Base-by-base conservation (phyloP, 2,329 filamentous ascomycete genomes). In the Rhynchosporium secalis region DNA sequence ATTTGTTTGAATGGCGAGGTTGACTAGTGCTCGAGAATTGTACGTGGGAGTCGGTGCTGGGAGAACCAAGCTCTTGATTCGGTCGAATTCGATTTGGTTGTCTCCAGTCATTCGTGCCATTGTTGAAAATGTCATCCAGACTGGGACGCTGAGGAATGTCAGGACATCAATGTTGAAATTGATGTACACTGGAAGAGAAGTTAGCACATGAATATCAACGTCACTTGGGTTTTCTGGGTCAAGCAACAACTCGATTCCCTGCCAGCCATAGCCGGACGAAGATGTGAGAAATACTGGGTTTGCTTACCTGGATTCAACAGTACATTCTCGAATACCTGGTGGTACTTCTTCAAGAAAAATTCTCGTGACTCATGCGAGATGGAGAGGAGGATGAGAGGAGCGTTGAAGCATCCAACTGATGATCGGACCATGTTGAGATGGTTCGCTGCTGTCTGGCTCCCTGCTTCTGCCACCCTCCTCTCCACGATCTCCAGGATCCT, bases 301-400 rank as follows among this genome's bases (percentile, higher is more conserved):
- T 28, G n/a, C 33, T 54, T 20, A 54, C 49, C 49, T 54, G 33
- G 49, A 20, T 40, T n/a, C 26, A 41, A 31, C 10, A 54, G 49
- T 1, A 54, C 9, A 6, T 54, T 26, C 8, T 54, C 49, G n/a
- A 54, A 54, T 2, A 9, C 33, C n/a, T 40, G 8, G 3, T 20
- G 8, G 10, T 40, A 54, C n/a, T 54, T 54, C 10, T 33, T 28
- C n/a, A 40, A 20, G 4, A 20, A 10, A 1, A 54, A n/a, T 4
- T n/a, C 49, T 40, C 49, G 49, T 7, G 49, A 40, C 36, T 54
- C 49, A 40, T 15, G 3, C 3, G 5, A 26, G 9, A 54, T 33
- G 3, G 49, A 54, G 15, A 54, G 36, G 33, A 54, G 49, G 5
- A 29, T 26, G 2, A 8, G 33, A 28, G 49, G 49, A 5, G 49